Evolutionary conservation across 306 rosid genomes (phyloP), one percentile per base, ranked within the genome.

Genomic region (Quillaja saponaria): DNA sequence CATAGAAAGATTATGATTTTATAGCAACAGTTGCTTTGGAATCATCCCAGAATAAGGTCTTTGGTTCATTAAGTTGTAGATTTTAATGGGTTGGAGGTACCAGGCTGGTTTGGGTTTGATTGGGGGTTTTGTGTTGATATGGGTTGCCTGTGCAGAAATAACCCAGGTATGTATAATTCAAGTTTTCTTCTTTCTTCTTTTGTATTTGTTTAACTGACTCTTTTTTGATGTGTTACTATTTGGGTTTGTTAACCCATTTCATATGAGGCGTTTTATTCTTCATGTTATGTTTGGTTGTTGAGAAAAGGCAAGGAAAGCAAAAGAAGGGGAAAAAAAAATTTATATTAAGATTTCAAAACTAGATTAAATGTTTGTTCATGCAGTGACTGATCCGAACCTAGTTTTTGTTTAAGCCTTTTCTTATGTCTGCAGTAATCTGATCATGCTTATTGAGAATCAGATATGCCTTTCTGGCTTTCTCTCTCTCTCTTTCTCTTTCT

Each of bases 111-210:
- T 87, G 74, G 91, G 81, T 14, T 71, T 85, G 57, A 82, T 87
- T 44, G 80, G 79, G 52, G 67, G 76, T 14, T 76, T 72, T 68
- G 87, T 87, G 58, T 31, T 84, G 46, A 78, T 85, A 37, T 85
- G 85, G 91, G 91, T 87, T 28, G 58, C 85, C 49, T 84, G 82
- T 38, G 95, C 95, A 25, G 91, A 84, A 64, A 75, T 87, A 34
- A 82, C 95, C 63, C 95, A 87, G 95, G 91, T 87, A 61, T 46
- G 58, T 20, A 3, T 18, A n/a, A 1, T 9, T 39, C 13, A 20
- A 14, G 6, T 7, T 63, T 1, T 44, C 41, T 28, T 15, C 4
- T 63, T 1, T 44, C 41, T 28, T 15, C 4, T 10, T 12, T 0
- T 1, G 31, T 25, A 25, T 25, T 25, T 25, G 31, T 25, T 25